Base-by-base conservation (phyloP, 106 monocot genomes). In the Apostasia shenzhenica region DNA sequence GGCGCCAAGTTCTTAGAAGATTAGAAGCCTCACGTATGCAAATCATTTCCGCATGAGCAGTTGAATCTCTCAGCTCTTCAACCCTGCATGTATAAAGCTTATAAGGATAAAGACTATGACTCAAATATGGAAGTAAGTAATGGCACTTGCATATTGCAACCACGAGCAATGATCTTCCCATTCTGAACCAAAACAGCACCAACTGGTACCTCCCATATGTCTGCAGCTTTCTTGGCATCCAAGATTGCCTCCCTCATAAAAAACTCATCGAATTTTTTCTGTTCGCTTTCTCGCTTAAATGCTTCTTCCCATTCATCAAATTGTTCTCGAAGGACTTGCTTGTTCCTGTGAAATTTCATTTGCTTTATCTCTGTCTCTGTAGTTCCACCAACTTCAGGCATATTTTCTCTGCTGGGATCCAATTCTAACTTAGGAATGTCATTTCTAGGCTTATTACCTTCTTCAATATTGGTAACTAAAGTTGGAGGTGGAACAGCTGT, bases 31-130 rank as follows among this genome's bases (percentile, higher is more conserved):
- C 88, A 8, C 86, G 78, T 64, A 95, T 95, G 58, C 95, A 95
- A 70, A 91, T 84, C 83, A 95, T 91, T 78, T 95, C 95, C 57
- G 95, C 95, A 86, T 95, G 95, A 26, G 95, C 91, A 49, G 95
- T 95, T 67, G 95, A 91, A 78, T 95, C 95, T 69, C 95, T 83
- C 57, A 78, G 52, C 63, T 91, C 95, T 78, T 91, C 95, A 61
- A 95, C 95, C 65, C 95, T 95, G 37, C 47, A 65, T 65, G 52
- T n/a, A 67, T 56, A 43, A 73, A 67, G 14, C 41, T 13, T 14
- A 67, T 45, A 66, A 63, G 26, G 45, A 12, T 11, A 45, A 10
- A 65, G n/a, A 68, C 0, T 2, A 9, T 2, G 12, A 46, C 2
- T 5, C 9, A 61, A 52, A n/a, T 66, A n/a, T 38, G 66, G 10